These are phyloP conservation scores for Grigorovia transvaalensis DNA, from an alignment of 805 yeast species.

Conservation along the genomic window DNA sequence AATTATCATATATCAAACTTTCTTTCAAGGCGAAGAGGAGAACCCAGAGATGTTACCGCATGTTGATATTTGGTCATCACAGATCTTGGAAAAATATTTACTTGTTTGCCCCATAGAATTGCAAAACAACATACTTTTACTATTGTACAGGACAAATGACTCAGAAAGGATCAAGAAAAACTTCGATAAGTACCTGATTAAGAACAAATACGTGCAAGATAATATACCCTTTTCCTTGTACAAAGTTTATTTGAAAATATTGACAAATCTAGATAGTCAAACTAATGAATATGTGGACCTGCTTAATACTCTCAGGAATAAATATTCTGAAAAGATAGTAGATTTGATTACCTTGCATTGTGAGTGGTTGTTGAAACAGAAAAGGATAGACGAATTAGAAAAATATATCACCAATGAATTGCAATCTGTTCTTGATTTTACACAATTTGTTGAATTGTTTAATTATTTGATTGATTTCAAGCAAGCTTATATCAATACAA, in stretches of 20 bases:
- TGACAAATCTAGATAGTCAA: conserved; percentile 5
- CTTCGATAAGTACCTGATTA: conserved; percentile 10
- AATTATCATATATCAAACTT: conserved; percentile 4
- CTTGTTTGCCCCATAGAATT: conserved; percentile 12
- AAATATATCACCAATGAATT: conserved; percentile 36
- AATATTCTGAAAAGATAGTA: conserved; percentile 53
- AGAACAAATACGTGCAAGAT: conserved; percentile 2
- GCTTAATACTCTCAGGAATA: conserved; percentile 5
- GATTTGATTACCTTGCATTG: conserved; percentile 40
- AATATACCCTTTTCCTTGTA: conserved; percentile 8
- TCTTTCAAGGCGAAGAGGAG: conserved; percentile 4
- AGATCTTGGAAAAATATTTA: conserved; percentile 15
- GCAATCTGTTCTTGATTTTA: conserved; percentile 36
- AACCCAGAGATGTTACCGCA: not conserved
- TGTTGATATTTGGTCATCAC: conserved; percentile 19
- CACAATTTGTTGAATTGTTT: conserved; percentile 54
- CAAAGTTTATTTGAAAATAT: conserved; percentile 9
- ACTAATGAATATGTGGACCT: conserved; percentile 26
- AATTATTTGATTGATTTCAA: conserved; percentile 54
- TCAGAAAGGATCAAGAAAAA: conserved; percentile 5
- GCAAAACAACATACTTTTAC: conserved; percentile 4
- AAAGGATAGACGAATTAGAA: conserved; percentile 28
- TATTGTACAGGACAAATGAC: conserved; percentile 14
- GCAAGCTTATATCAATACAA: conserved; percentile 4
- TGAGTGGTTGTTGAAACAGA: conserved; percentile 34